A percentile compares a stretch with the other conserved stretches of the same genome.
Evolutionary conservation across 164 flowering plant species (phyloP).

Genomic region (Houttuynia cordata): DNA sequence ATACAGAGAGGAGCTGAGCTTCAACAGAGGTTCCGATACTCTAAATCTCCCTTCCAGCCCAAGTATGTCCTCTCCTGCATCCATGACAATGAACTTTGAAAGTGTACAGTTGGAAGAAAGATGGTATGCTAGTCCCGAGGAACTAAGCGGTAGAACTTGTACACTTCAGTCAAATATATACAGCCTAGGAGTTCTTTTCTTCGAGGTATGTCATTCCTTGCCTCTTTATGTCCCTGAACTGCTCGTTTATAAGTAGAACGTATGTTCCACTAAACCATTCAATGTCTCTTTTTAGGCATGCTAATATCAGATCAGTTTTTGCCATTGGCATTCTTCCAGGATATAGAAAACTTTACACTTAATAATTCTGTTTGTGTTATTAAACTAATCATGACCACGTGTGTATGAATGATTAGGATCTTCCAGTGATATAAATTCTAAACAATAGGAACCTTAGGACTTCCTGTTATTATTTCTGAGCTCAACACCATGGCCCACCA

Average conservation of each 20-base stretch:
- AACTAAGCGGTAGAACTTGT: conserved; percentile 26
- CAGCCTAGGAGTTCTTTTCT: conserved; percentile 81
- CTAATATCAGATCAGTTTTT: too few species aligned
- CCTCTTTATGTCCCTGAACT: neutral
- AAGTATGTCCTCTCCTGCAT: conserved; percentile 5
- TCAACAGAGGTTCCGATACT: conserved; percentile 9
- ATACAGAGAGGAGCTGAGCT: conserved; percentile 5
- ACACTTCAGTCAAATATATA: conserved; percentile 61
- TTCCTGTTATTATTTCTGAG: too few species aligned
- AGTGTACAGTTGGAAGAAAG: conserved; percentile 45
- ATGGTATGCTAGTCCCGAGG: conserved; percentile 88
- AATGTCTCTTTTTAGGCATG: too few species aligned
- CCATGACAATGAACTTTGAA: conserved; percentile 12
- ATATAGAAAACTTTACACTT: too few species aligned
- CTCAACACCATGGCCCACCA: too few species aligned
- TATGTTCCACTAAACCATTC: too few species aligned
- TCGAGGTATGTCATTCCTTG: conserved; percentile 55
- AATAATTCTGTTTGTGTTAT: too few species aligned
- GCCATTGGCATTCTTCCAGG: too few species aligned
- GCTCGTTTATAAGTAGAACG: neutral
- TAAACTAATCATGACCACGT: too few species aligned
- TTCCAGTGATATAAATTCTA: too few species aligned
- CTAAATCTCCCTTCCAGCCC: conserved; percentile 13
- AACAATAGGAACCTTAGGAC: too few species aligned
- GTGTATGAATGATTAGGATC: too few species aligned